Percentiles rank a stretch among this genome's conserved stretches.
Conservation (phyloP, 1,284 basidiomycete species). For the Cutaneotrichosporon daszewskae region DNA sequence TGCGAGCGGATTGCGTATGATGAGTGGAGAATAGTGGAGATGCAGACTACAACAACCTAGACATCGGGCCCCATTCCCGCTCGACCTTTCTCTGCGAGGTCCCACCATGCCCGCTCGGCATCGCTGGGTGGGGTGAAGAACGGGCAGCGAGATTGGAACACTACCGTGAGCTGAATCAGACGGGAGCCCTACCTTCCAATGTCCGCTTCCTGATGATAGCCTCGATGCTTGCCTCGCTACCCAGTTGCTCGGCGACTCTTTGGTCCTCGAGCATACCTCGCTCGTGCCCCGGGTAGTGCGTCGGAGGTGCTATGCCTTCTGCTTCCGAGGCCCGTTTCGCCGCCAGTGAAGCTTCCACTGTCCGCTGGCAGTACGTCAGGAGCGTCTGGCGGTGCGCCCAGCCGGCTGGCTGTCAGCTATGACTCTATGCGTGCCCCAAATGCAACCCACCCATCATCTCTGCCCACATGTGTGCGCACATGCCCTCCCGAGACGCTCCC, state of each 20-base stretch:
- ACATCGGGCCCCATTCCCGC: constrained; percentile 1
- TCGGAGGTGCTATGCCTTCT: constrained; percentile 16
- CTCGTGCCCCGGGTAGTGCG: constrained; percentile 15
- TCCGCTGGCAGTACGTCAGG: constrained; percentile 68
- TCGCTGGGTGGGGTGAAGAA: constrained; percentile 67
- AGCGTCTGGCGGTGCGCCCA: constrained; percentile 75
- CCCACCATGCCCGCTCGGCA: constrained; percentile 67
- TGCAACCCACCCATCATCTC: constrained; percentile 67
- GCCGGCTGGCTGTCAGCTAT: constrained; percentile 55
- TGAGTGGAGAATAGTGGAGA: no score
- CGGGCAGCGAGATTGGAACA: constrained; percentile 72
- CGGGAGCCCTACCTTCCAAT: constrained; percentile 59
- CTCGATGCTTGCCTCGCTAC: constrained; percentile 72
- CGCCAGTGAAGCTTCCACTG: constrained; percentile 62
- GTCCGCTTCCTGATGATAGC: constrained; percentile 70
- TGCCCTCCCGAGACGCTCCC: constrained; percentile 50
- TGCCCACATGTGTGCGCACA: constrained; percentile 72
- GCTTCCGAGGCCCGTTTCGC: constrained; percentile 59
- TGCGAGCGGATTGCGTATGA: no score
- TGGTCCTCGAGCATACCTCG: constrained; percentile 62
- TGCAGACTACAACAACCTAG: no score
- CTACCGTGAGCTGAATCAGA: constrained; percentile 47
- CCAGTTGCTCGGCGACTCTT: constrained; percentile 71
- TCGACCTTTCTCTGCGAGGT: constrained; percentile 44
- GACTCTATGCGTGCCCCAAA: not conserved